These are phyloP conservation scores for Globisporangium spinosum DNA, from an alignment of 352 stramenopile species.

Conservation along the genomic window DNA sequence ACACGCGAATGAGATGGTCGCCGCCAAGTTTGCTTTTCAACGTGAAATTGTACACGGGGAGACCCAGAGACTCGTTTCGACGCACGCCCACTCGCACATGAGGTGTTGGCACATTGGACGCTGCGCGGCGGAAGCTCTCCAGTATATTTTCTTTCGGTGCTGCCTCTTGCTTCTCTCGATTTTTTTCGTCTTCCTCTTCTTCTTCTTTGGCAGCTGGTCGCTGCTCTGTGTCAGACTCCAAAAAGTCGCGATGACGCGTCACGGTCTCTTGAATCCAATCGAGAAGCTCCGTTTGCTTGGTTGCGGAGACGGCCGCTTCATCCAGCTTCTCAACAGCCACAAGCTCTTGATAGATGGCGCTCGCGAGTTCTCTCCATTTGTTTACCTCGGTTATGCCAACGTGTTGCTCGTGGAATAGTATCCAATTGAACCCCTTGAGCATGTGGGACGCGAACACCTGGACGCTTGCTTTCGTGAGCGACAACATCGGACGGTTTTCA, in stretches of 20 bases:
- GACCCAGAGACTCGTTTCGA: constrained; percentile 6
- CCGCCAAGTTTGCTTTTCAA: constrained; percentile 10
- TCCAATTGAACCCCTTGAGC: constrained; percentile 63
- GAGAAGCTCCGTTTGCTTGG: background rate
- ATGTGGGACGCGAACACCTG: constrained; percentile 38
- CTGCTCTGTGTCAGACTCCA: background rate
- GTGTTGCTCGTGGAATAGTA: background rate
- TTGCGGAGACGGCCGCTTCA: background rate
- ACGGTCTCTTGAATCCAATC: constrained; percentile 20
- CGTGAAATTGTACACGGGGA: constrained; percentile 17
- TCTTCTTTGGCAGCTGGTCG: background rate
- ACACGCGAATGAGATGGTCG: constrained; percentile 15
- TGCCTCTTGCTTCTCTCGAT: background rate
- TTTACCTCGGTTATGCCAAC: background rate
- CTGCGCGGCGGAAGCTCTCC: background rate
- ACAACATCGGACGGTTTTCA: background rate
- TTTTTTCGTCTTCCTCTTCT: background rate
- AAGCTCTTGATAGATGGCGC: constrained; percentile 15
- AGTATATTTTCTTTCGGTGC: background rate
- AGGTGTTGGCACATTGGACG: constrained; percentile 2
- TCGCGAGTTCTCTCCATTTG: constrained; percentile 1
- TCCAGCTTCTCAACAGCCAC: background rate
- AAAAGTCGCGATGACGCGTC: background rate
- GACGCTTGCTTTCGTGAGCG: constrained; percentile 27
- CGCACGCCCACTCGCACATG: constrained; percentile 19